Conservation (phyloP, 768 basidiomycete genomes). For the Grammothele lineata region DNA sequence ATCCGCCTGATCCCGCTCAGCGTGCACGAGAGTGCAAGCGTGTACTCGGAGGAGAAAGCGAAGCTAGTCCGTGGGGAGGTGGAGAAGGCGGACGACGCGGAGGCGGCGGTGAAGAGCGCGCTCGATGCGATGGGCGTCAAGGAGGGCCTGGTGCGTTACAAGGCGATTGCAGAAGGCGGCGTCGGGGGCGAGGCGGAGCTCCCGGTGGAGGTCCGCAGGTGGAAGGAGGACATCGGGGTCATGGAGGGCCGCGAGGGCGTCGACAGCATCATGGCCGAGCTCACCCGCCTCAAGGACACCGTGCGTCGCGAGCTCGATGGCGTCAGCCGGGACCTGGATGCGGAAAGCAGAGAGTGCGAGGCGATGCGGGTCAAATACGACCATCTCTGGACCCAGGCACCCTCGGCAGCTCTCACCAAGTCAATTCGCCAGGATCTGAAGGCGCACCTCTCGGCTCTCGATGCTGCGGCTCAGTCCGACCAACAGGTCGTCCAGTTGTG, state of each 20-base stretch:
- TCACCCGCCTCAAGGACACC: conserved; percentile 52
- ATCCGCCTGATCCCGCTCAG: conserved; percentile 82
- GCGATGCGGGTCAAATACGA: conserved; percentile 82
- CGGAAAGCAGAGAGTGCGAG: conserved; percentile 86
- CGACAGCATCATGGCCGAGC: conserved; percentile 54
- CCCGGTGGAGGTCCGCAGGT: conserved; percentile 64
- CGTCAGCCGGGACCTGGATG: conserved; percentile 65
- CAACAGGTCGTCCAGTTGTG: conserved; percentile 69
- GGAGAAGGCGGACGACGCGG: conserved; percentile 80
- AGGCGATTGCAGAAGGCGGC: conserved; percentile 64
- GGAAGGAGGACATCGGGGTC: conserved; percentile 68
- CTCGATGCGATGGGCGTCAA: conserved; percentile 82
- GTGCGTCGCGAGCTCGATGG: conserved; percentile 61
- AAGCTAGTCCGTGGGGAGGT: conserved; percentile 87
- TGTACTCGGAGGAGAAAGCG: conserved; percentile 99
- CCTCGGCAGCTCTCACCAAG: conserved; percentile 71
- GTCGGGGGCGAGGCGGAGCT: conserved; percentile 62
- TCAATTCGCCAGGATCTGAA: conserved; percentile 75
- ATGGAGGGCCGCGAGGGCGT: conserved; percentile 68
- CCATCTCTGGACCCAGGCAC: conserved; percentile 82
- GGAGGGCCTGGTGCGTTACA: conserved; percentile 62
- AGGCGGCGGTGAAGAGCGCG: conserved; percentile 73
- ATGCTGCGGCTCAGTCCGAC: conserved; percentile 77
- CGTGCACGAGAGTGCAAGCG: conserved; percentile 92
- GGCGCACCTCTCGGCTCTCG: conserved; percentile 62